A percentile compares a stretch with the other conserved stretches of the same genome.
Evolutionary conservation across 495 filamentous ascomycete genomes (phyloP).

Genomic region (Podospora conica): DNA sequence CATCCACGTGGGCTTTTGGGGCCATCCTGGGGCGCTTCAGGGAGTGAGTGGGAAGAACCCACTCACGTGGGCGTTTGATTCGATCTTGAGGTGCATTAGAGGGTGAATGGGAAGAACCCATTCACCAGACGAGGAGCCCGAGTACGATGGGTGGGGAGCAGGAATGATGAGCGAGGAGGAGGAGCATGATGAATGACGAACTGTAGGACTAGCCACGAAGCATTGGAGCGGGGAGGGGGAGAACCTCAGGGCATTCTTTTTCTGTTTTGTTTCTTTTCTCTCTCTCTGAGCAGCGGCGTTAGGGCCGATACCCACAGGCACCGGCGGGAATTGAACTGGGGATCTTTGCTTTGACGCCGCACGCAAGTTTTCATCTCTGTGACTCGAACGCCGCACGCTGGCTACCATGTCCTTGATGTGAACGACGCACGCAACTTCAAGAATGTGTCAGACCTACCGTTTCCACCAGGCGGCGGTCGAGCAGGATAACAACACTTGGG

Average conservation of each 20-base stretch:
- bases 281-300: neutral
- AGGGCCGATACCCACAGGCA: neutral
- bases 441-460: too few species aligned
- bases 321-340: neutral
- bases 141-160: too few species aligned
- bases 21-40: neutral
- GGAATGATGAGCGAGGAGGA: too few species aligned
- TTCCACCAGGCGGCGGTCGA: too few species aligned
- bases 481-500: too few species aligned
- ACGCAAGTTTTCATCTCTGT: neutral
- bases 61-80: too few species aligned
- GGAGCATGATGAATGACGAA: neutral
- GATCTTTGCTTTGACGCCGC: neutral
- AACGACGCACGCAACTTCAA: neutral
- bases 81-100: too few species aligned
- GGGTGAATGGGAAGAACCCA: neutral
- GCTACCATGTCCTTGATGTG: too few species aligned
- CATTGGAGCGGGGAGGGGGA: neutral
- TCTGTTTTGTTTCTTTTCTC: neutral
- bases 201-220: neutral
- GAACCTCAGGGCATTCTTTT: neutral
- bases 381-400: neutral
- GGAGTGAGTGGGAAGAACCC: too few species aligned
- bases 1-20: neutral
- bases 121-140: neutral